Evolutionary conservation across 1,139 yeast species (phyloP).

Genomic region (Taphrina communis): DNA sequence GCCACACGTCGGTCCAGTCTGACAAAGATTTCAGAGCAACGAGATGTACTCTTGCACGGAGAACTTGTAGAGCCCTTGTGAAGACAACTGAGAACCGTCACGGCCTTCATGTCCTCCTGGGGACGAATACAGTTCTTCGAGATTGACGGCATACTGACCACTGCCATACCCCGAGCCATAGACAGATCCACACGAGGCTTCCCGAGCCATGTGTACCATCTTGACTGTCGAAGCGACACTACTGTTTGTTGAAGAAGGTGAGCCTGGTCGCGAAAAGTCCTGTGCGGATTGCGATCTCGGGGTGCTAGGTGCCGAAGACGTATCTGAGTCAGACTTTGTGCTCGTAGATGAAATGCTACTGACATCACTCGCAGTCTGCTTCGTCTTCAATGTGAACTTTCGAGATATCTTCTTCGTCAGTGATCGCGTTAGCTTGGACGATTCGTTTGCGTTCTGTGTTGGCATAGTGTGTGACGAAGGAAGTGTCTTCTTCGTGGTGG

Average conservation of each 20-base stretch:
- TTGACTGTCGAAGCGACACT: neutral
- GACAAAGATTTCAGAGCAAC: conserved; percentile 1
- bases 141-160: conserved; percentile 35
- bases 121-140: conserved; percentile 23
- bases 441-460: neutral
- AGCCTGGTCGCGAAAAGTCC: neutral
- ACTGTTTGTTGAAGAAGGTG: neutral
- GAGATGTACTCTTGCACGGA: conserved; percentile 34
- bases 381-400: conserved; percentile 9
- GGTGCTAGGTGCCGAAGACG: conserved; percentile 10
- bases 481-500: neutral
- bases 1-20: no score
- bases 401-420: conserved; percentile 23
- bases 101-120: neutral
- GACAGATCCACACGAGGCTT: conserved; percentile 6
- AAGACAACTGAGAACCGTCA: conserved; percentile 9
- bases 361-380: neutral
- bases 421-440: neutral
- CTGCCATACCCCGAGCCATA: conserved; percentile 35
- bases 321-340: conserved; percentile 6
- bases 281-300: conserved; percentile 7
- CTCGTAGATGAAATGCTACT: neutral
- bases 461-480: neutral
- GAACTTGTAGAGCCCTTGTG: conserved; percentile 34
- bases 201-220: conserved; percentile 16